Conservation (phyloP, 441 rosid genomes). For the Gossypium lobatum region DNA sequence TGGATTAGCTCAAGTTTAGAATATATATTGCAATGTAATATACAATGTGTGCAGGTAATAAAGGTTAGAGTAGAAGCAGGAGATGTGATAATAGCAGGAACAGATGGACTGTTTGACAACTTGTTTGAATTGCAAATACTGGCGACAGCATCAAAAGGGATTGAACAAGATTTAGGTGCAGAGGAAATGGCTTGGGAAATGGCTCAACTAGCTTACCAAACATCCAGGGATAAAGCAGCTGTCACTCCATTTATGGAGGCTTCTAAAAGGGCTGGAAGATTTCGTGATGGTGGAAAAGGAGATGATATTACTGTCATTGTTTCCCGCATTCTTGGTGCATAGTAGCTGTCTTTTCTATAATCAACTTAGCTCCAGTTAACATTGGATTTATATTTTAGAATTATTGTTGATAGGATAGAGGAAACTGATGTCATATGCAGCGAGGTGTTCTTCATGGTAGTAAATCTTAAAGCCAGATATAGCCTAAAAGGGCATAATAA, state of each 20-base stretch:
- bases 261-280: constrained; percentile 16
- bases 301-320: constrained; percentile 35
- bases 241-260: constrained; percentile 29
- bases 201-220: constrained; percentile 27
- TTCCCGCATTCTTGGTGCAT: constrained; percentile 12
- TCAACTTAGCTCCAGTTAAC: not conserved
- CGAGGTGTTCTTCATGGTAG: not conserved
- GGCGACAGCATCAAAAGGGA: constrained; percentile 18
- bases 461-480: too few species aligned
- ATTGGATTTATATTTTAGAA: not conserved
- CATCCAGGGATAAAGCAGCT: constrained; percentile 23
- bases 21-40: not conserved
- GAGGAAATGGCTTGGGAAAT: constrained; percentile 26
- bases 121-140: constrained; percentile 24
- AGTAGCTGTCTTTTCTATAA: not conserved
- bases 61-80: constrained; percentile 24
- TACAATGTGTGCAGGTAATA: constrained; percentile 13
- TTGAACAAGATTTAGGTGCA: constrained; percentile 23
- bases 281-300: constrained; percentile 27
- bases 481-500: too few species aligned
- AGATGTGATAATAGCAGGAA: constrained; percentile 31
- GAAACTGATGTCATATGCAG: not conserved
- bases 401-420: not conserved
- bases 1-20: not conserved
- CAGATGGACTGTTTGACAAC: constrained; percentile 33